phyloP scores from a whole-genome alignment of 169 alveolate species.

The Eimeria brunetti region DNA sequence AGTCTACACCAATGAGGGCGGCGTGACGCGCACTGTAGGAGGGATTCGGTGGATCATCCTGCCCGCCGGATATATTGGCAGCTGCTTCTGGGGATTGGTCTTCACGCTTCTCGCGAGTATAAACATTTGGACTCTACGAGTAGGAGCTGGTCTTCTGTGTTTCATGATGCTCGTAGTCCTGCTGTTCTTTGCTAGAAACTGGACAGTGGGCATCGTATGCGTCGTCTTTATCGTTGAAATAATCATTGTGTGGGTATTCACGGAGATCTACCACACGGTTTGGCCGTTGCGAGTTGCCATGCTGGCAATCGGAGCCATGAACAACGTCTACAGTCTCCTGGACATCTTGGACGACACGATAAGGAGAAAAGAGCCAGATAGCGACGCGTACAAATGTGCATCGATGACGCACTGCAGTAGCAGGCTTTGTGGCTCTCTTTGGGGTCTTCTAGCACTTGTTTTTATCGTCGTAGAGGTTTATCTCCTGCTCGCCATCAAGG shows the following conservation, averaged over 20 bases:
- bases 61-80: constrained; percentile 88
- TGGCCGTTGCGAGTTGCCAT: constrained; percentile 85
- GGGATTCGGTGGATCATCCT: constrained; percentile 83
- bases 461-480: constrained; percentile 81
- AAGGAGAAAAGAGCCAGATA: constrained; percentile 84
- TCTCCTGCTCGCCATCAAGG: constrained; percentile 84
- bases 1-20: constrained; percentile 86
- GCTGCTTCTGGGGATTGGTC: constrained; percentile 86
- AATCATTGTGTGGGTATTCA: constrained; percentile 81
- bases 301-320: constrained; percentile 85
- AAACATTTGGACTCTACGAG: constrained; percentile 83
- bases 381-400: constrained; percentile 87
- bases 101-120: constrained; percentile 85
- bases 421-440: constrained; percentile 85
- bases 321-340: constrained; percentile 83
- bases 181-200: constrained; percentile 83
- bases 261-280: constrained; percentile 77
- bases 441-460: constrained; percentile 82
- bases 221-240: constrained; percentile 80
- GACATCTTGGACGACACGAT: constrained; percentile 86
- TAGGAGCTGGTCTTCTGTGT: constrained; percentile 83
- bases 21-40: constrained; percentile 85
- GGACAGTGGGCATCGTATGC: constrained; percentile 83
- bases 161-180: constrained; percentile 84
- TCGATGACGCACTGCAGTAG: constrained; percentile 84